Base-by-base conservation (phyloP, 2,329 filamentous ascomycete genomes). In the Penicillium griseofulvum region DNA sequence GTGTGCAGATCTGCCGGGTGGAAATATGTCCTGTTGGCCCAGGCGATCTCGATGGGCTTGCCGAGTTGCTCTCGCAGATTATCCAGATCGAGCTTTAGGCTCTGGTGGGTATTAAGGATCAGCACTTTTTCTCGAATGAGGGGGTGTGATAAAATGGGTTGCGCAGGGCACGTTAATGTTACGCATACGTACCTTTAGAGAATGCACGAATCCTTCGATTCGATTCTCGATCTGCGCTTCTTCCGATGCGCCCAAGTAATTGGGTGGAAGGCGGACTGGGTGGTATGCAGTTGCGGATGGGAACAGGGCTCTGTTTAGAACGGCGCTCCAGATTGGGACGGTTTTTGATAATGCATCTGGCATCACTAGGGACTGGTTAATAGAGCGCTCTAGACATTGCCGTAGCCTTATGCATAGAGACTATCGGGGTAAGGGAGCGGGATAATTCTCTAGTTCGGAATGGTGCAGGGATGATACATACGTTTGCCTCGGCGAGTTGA, bases 321-420 rank as follows among this genome's bases (percentile, higher is more conserved):
- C 90, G 58, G 87, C 85, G 73, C 89, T 92, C 94, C 94, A 99
- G 59, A 96, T 89, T 2, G 94, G 93, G 26, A 97, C 81, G 0
- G 94, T 97, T 73, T 96, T 97, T 65, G 89, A 91, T 17, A 99
- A 81, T 16, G 94, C 92, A 75, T 99, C 94, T 0, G 94, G 93
- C 86, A 97, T 96, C 64, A 84, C 86, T 88, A 60, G 17, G 26
- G 14, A 11, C 4, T 14, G 24, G 52, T 44, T 24, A 50, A 24
- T 28, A 26, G 12, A 14, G 14, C 1, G 7, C 1, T 37, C 9
- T 11, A 33, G 36, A 16, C 17, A 17, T 49, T 12, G 7, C 10
- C 5, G n/a, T 24, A 1, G 17, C 11, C 8, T 14, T 7, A 47
- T 28, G 28, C 28, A 33, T 45, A n/a, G 12, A 3, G 28, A 22